These are phyloP conservation scores for Moniliella sp. DNA, from an alignment of 1,284 basidiomycete genomes.

Conservation along the genomic window DNA sequence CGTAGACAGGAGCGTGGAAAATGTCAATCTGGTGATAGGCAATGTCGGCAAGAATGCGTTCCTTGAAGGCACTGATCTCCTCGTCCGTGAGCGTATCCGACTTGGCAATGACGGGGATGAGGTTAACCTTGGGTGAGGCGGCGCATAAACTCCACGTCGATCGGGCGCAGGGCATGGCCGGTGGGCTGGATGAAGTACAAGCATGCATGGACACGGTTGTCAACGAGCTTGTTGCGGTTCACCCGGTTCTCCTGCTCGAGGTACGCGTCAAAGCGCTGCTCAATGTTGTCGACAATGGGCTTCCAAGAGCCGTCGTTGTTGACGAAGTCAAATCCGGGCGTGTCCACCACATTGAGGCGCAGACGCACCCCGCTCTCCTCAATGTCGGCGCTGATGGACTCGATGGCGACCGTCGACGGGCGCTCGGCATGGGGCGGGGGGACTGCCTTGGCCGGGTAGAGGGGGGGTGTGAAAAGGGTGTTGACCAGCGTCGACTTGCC, in stretches of 20 bases:
- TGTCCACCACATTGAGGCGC: slow-evolving; percentile 30
- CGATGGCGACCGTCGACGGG: slow-evolving; percentile 29
- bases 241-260: slow-evolving; percentile 33
- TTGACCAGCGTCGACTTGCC: slow-evolving; percentile 33
- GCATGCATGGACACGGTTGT: slow-evolving; percentile 32
- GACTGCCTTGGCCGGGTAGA: slow-evolving; percentile 29
- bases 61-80: slow-evolving; percentile 25
- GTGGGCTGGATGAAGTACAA: slow-evolving; percentile 34
- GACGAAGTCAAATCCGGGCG: slow-evolving; percentile 32
- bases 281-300: slow-evolving; percentile 31
- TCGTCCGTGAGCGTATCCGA: slow-evolving; percentile 29
- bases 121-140: slow-evolving; percentile 28
- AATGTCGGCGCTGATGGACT: slow-evolving; percentile 32
- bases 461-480: slow-evolving; percentile 31
- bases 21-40: slow-evolving; percentile 30
- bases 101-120: slow-evolving; percentile 33
- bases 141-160: slow-evolving; percentile 33
- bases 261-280: slow-evolving; percentile 29
- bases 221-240: slow-evolving; percentile 27
- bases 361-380: slow-evolving; percentile 32
- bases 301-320: slow-evolving; percentile 34
- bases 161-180: slow-evolving; percentile 25
- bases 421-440: slow-evolving; percentile 22
- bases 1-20: slow-evolving; percentile 24
- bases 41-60: slow-evolving; percentile 27